Conservation (phyloP, 139 green algal genomes). For the Chlamydomonas sp. region DNA sequence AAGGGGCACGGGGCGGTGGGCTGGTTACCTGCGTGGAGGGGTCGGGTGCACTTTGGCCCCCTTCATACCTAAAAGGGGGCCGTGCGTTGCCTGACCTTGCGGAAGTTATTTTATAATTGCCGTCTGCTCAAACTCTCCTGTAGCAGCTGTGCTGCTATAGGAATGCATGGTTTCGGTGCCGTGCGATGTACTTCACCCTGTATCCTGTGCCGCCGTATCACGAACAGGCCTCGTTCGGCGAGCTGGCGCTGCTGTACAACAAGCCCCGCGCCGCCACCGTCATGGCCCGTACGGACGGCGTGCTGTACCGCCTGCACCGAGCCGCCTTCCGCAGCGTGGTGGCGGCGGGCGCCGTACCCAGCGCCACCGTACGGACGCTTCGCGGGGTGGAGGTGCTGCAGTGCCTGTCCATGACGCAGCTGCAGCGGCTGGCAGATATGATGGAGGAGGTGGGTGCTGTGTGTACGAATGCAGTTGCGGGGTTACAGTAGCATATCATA, state of each 20-base stretch:
- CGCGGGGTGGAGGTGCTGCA: slow-evolving; percentile 70
- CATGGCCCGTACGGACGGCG: slow-evolving; percentile 65
- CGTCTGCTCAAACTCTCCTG: too few species aligned
- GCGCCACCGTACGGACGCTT: slow-evolving; percentile 49
- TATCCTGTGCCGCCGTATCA: background rate
- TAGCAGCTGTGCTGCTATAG: too few species aligned
- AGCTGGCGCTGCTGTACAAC: slow-evolving; percentile 75
- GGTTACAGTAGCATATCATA: background rate
- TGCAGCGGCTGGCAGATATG: slow-evolving; percentile 42
- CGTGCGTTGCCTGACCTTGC: too few species aligned
- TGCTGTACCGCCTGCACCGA: slow-evolving; percentile 75
- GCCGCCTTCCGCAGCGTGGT: slow-evolving; percentile 46
- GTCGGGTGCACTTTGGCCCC: background rate
- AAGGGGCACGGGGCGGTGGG: background rate
- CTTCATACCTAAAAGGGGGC: too few species aligned
- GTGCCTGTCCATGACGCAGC: slow-evolving; percentile 51
- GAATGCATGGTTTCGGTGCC: too few species aligned
- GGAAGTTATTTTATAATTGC: too few species aligned
- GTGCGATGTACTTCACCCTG: background rate
- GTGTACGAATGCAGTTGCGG: background rate
- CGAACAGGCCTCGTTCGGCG: slow-evolving; percentile 69
- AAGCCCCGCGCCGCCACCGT: slow-evolving; percentile 74
- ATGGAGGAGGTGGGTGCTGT: slow-evolving; percentile 41
- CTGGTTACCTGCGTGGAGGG: background rate
- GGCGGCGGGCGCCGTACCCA: slow-evolving; percentile 28